Percentiles rank a stretch among this genome's conserved stretches.
Evolutionary conservation across 305 asterid species (phyloP).

Genomic region (Fraxinus sp.): DNA sequence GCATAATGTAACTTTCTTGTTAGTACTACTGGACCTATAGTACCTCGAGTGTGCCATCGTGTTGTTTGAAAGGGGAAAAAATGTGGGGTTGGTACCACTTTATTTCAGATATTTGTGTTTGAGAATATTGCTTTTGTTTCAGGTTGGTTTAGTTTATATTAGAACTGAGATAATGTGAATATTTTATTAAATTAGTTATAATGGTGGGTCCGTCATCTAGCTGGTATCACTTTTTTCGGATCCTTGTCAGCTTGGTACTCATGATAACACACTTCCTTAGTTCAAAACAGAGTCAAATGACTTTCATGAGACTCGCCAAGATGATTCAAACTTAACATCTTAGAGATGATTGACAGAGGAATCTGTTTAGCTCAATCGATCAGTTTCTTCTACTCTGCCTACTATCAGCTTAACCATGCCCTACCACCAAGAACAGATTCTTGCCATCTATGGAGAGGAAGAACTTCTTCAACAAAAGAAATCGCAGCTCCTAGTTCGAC

Average conservation of each 20-base stretch:
- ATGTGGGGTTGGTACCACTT: background rate
- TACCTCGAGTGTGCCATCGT: background rate
- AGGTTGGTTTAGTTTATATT: background rate
- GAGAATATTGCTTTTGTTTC: background rate
- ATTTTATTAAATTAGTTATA: no score
- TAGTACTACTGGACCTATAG: background rate
- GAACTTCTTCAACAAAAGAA: no score
- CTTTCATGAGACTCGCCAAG: background rate
- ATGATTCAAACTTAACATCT: background rate
- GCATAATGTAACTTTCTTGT: background rate
- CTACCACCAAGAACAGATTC: no score
- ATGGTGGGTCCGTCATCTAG: background rate
- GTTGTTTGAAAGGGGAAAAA: background rate
- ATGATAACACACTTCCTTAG: background rate
- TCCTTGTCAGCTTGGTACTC: background rate
- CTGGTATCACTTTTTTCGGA: background rate
- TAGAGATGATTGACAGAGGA: background rate
- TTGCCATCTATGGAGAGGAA: no score
- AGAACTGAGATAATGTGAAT: background rate
- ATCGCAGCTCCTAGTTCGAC: no score
- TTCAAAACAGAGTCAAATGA: background rate
- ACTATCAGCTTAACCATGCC: no score
- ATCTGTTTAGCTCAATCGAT: background rate
- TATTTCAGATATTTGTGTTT: background rate
- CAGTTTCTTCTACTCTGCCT: no score